Conservation (phyloP, 306 rosid genomes). For the Gynostemma pentaphyllum region DNA sequence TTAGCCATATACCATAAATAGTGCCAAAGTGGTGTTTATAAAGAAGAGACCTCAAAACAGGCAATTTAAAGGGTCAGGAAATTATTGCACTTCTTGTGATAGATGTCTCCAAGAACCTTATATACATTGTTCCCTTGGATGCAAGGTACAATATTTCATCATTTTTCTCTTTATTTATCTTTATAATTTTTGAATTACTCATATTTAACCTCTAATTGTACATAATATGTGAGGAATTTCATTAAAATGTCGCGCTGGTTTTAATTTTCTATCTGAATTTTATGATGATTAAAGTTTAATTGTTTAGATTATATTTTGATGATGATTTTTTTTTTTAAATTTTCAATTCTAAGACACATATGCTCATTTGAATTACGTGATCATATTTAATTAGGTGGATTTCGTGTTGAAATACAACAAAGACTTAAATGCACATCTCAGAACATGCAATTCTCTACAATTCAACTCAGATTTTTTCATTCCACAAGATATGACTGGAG, state of each 20-base stretch:
- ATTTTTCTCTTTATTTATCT: neutral
- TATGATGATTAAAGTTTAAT: no score
- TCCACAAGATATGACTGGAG: conserved; percentile 82
- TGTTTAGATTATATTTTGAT: neutral
- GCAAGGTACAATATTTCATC: conserved; percentile 51
- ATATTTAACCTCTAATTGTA: no score
- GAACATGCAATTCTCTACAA: conserved; percentile 51
- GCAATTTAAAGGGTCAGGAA: conserved; percentile 95
- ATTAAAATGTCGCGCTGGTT: no score
- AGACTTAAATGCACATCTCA: conserved; percentile 64
- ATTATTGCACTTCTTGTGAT: conserved; percentile 91
- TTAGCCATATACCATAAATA: conserved; percentile 85
- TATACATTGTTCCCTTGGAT: conserved; percentile 83
- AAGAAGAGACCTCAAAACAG: conserved; percentile 93
- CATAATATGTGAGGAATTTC: no score
- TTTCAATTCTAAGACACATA: neutral
- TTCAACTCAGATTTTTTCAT: conserved; percentile 64
- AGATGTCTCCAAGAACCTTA: conserved; percentile 94
- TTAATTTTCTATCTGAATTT: neutral
- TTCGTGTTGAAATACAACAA: conserved; percentile 56
- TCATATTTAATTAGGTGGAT: conserved; percentile 51
- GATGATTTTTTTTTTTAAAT: no score
- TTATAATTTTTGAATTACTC: neutral
- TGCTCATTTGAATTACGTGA: no score
- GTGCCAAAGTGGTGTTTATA: conserved; percentile 96